phyloP scores from a whole-genome alignment of 2,329 filamentous ascomycete genomes.

The Rutstroemia sp. region DNA sequence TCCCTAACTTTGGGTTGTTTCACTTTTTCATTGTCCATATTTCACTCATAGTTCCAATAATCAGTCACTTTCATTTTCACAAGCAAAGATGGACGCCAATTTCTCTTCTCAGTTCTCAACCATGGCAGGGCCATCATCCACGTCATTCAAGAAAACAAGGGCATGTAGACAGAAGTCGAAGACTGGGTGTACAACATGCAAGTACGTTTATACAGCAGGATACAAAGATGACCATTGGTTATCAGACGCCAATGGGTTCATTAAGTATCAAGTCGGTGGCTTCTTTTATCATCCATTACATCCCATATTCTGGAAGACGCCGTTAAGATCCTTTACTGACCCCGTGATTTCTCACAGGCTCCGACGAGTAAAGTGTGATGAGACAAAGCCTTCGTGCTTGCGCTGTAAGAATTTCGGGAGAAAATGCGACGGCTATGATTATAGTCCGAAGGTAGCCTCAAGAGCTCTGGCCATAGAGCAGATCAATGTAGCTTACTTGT shows the following conservation, averaged over 20 bases:
- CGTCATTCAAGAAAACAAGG: conserved; percentile 13
- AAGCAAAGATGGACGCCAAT: conserved; percentile 2
- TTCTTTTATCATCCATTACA: conserved; percentile 7
- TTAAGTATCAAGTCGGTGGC: conserved; percentile 1
- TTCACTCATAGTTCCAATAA: neutral
- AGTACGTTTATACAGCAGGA: conserved; percentile 1
- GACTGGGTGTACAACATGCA: conserved; percentile 12
- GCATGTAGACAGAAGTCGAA: conserved; percentile 22
- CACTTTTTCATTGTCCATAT: neutral
- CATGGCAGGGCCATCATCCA: neutral
- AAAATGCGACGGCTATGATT: conserved; percentile 9
- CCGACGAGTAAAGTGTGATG: conserved; percentile 10
- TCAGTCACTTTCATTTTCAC: neutral
- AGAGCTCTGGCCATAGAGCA: neutral
- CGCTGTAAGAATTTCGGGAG: conserved; percentile 9
- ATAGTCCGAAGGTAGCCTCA: conserved; percentile 6
- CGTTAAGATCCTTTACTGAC: neutral
- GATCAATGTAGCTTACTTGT: neutral
- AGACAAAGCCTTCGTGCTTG: conserved; percentile 9
- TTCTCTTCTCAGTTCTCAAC: conserved; percentile 1
- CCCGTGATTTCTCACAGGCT: neutral
- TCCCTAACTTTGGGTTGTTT: too few species aligned
- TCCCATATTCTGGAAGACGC: conserved; percentile 1
- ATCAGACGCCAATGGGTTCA: neutral
- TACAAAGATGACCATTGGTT: neutral